phyloP scores from a whole-genome alignment of 2,329 filamentous ascomycete species.

The Paramyrothecium roridum region DNA sequence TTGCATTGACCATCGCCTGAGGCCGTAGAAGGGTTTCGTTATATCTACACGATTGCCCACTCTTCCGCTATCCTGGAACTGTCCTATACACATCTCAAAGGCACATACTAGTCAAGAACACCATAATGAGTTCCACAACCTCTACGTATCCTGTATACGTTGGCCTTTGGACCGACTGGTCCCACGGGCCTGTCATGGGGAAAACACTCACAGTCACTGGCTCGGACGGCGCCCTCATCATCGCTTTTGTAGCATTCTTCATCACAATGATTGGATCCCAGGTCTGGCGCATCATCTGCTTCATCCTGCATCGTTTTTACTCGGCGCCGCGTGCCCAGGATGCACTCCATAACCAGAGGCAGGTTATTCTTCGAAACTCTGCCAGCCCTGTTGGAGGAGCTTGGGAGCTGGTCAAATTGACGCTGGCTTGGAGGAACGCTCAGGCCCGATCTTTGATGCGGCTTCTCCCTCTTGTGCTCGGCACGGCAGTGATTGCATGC shows the following conservation, averaged over 20 bases:
- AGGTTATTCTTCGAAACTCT: not conserved
- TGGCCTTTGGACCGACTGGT: not conserved
- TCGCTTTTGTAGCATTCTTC: not conserved
- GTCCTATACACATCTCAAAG: too few relatives aligned
- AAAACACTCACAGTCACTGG: not conserved
- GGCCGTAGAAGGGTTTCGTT: too few relatives aligned
- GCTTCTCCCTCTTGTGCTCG: not conserved
- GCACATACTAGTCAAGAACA: too few relatives aligned
- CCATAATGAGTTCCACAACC: too few relatives aligned
- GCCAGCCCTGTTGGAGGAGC: not conserved
- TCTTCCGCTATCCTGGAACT: too few relatives aligned
- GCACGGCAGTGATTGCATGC: not conserved
- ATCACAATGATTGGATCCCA: not conserved
- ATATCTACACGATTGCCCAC: too few relatives aligned
- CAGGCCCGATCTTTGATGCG: not conserved
- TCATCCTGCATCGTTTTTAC: not conserved
- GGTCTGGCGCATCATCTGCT: not conserved
- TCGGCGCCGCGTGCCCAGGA: not conserved
- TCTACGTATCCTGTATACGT: not conserved
- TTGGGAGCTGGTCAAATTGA: not conserved
- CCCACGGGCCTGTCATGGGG: not conserved
- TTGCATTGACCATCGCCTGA: too few relatives aligned
- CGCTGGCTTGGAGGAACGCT: not conserved
- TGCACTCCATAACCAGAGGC: not conserved
- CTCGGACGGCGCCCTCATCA: not conserved